phyloP scores from a whole-genome alignment of 2,329 filamentous ascomycete genomes.

The Pseudogymnoascus pannorum region DNA sequence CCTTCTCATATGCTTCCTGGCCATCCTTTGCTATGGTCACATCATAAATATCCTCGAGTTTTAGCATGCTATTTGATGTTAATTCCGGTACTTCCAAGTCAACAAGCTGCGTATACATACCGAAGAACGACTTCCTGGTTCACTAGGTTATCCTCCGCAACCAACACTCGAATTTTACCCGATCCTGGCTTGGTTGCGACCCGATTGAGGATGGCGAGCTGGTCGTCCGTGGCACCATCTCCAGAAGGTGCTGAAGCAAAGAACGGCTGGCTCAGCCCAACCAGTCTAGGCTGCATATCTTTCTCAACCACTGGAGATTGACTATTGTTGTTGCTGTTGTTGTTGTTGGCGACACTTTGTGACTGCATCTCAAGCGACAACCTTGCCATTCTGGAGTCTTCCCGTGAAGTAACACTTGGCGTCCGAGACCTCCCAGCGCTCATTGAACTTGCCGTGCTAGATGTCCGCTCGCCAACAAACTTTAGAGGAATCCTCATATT shows the following conservation, averaged over 20 bases:
- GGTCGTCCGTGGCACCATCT: slow-evolving; percentile 40
- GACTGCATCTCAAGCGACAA: slow-evolving; percentile 13
- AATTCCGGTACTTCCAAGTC: slow-evolving; percentile 41
- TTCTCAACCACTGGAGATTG: slow-evolving; percentile 39
- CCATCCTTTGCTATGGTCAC: slow-evolving; percentile 82
- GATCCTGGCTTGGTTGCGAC: slow-evolving; percentile 52
- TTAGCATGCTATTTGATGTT: slow-evolving; percentile 59
- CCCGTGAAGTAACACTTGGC: background rate
- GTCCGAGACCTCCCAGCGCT: background rate
- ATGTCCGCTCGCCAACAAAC: slow-evolving; percentile 60
- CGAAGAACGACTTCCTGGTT: slow-evolving; percentile 55
- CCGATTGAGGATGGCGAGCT: slow-evolving; percentile 57
- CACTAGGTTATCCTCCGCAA: slow-evolving; percentile 71
- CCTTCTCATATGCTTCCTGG: slow-evolving; percentile 79
- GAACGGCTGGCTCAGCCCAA: slow-evolving; percentile 78
- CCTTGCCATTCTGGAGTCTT: slow-evolving; percentile 1
- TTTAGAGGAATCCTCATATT: slow-evolving; percentile 75
- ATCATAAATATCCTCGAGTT: slow-evolving; percentile 74
- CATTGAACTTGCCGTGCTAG: slow-evolving; percentile 20
- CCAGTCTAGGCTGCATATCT: slow-evolving; percentile 67
- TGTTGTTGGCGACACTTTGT: slow-evolving; percentile 11
- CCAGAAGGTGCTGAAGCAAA: slow-evolving; percentile 39
- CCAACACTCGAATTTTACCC: slow-evolving; percentile 68
- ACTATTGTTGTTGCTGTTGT: background rate
- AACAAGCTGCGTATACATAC: slow-evolving; percentile 22